Evolutionary conservation across 148 eudicot species (phyloP), one percentile per base, ranked within the genome.

Genomic region (Cornus controversa): DNA sequence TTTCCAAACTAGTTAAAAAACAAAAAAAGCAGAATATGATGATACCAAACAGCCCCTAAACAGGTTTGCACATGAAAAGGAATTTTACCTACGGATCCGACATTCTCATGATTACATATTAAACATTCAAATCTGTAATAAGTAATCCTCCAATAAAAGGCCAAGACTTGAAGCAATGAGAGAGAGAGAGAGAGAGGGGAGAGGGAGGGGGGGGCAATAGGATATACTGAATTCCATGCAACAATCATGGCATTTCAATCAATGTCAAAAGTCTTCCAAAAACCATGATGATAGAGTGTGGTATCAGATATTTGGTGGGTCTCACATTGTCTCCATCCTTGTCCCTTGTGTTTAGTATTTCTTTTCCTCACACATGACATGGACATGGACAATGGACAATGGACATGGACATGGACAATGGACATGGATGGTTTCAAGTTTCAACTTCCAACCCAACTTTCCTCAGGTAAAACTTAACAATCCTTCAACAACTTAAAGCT

Each of bases 191-290:
- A 31, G 34, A 31, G 34, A 31, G 34, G 34, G 4, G 34, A 31
- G 34, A 31, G 34, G 0, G 60, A 70, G 65, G 24, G 47, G 22
- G 69, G 8, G 50, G 67, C 34, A 70, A 14, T 20, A 65, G n/a
- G n/a, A 26, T 28, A 37, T 77, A 78, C 85, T 77, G 87, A 87
- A 87, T 87, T 87, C 90, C 81, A 87, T 87, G 87, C 80, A 82
- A 70, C 82, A 82, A 87, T 87, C 75, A 84, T 84, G 79, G 73
- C 74, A 67, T 29, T 50, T 72, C 73, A 81, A 83, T 79, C 82
- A 81, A 64, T 69, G 71, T 69, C 76, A 75, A 76, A 81, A 74
- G 67, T 70, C 73, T 80, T 82, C 85, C 76, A 75, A 74, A 18
- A 31, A 37, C 42, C 70, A 84, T 84, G 84, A 82, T 84, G 77